These are phyloP conservation scores for Onygena corvina DNA, from an alignment of 2,329 filamentous ascomycete genomes.

Conservation along the genomic window DNA sequence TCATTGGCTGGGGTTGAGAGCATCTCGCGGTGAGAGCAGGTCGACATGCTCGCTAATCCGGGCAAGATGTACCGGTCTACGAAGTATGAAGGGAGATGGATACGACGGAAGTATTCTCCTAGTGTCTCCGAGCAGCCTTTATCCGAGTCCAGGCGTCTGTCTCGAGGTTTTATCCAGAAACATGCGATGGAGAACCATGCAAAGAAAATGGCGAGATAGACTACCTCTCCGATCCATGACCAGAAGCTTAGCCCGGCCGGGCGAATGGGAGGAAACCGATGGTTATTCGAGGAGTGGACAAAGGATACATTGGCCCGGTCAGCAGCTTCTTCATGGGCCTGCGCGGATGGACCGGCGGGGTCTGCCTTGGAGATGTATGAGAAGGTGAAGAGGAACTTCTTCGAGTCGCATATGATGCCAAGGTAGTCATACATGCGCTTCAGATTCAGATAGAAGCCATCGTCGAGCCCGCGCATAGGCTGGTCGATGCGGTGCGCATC, in stretches of 20 bases:
- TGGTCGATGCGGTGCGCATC: slow-evolving; percentile 34
- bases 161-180: slow-evolving; percentile 35
- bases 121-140: slow-evolving; percentile 32
- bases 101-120: slow-evolving; percentile 40
- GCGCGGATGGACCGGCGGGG: background rate
- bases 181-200: slow-evolving; percentile 44
- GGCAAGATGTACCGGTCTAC: slow-evolving; percentile 42
- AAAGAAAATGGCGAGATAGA: slow-evolving; percentile 40
- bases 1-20: slow-evolving; percentile 44
- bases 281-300: slow-evolving; percentile 44
- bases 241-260: slow-evolving; percentile 27
- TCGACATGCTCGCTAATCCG: slow-evolving; percentile 43
- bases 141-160: slow-evolving; percentile 5
- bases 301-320: slow-evolving; percentile 33
- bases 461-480: slow-evolving; percentile 42
- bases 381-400: slow-evolving; percentile 45
- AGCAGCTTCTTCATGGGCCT: slow-evolving; percentile 7
- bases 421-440: slow-evolving; percentile 46
- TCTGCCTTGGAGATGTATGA: slow-evolving; percentile 22
- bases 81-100: slow-evolving; percentile 39
- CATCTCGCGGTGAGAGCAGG: slow-evolving; percentile 42
- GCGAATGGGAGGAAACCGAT: slow-evolving; percentile 38
- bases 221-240: slow-evolving; percentile 34
- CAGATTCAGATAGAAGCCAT: slow-evolving; percentile 45
- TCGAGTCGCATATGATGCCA: slow-evolving; percentile 38